Percentiles rank a stretch among this genome's conserved stretches.
Evolutionary conservation across 306 rosid species (phyloP).

Genomic region (Cucurbita argyrosperma): DNA sequence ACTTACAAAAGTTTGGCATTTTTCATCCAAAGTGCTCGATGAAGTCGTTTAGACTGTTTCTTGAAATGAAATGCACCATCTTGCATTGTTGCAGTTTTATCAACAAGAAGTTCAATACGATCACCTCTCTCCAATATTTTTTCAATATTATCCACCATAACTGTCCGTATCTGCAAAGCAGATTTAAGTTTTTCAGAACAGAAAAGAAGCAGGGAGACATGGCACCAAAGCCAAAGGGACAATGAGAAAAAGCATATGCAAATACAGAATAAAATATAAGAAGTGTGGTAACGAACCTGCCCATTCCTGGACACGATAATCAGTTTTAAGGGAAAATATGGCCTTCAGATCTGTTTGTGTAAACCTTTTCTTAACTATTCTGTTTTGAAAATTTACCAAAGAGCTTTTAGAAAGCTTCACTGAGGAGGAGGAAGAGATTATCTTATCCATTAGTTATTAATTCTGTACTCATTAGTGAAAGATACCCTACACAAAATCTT

Average conservation of each 20-base stretch:
- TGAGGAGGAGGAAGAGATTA: background rate
- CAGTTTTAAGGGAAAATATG: background rate
- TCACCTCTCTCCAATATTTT: slow-evolving; percentile 95
- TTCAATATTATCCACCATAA: slow-evolving; percentile 93
- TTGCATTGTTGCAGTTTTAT: slow-evolving; percentile 95
- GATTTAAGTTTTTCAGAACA: slow-evolving; percentile 11
- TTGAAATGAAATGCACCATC: slow-evolving; percentile 89
- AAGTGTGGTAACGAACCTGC: background rate
- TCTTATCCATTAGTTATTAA: background rate
- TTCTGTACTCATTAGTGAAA: background rate
- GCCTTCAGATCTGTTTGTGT: background rate
- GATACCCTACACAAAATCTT: background rate
- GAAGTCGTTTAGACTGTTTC: slow-evolving; percentile 89
- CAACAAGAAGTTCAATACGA: slow-evolving; percentile 91
- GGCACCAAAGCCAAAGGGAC: background rate
- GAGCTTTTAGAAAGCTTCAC: background rate
- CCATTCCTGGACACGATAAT: background rate
- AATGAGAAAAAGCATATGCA: background rate
- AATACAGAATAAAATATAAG: background rate
- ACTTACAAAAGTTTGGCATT: slow-evolving; percentile 88
- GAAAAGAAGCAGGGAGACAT: background rate
- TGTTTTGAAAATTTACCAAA: background rate
- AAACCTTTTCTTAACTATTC: background rate
- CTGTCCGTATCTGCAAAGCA: slow-evolving; percentile 63
- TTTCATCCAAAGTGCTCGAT: slow-evolving; percentile 95